These are phyloP conservation scores for Amyloporia xantha DNA, from an alignment of 768 basidiomycete genomes.

Conservation along the genomic window DNA sequence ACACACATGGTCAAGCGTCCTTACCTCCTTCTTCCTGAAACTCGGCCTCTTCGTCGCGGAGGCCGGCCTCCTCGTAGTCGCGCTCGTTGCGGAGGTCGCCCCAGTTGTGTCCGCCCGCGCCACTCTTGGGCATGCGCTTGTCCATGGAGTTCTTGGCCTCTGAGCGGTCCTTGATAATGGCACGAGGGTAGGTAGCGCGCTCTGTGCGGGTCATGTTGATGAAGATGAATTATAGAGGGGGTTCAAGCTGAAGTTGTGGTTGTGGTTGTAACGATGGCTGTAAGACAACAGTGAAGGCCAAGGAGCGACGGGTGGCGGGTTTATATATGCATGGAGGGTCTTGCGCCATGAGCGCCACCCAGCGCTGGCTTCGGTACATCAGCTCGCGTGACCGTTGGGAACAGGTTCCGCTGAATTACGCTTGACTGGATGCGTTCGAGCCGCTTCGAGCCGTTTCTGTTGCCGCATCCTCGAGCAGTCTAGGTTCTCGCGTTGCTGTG, in stretches of 20 bases:
- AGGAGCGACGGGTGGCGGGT: background rate
- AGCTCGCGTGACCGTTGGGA: slow-evolving; percentile 3
- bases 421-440: slow-evolving; percentile 1
- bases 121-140: slow-evolving; percentile 67
- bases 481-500: no score
- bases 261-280: background rate
- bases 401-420: slow-evolving; percentile 3
- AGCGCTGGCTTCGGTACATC: background rate
- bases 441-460: slow-evolving; percentile 4
- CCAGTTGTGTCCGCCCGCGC: slow-evolving; percentile 84
- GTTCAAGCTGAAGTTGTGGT: slow-evolving; percentile 1
- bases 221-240: slow-evolving; percentile 2
- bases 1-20: background rate
- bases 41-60: slow-evolving; percentile 50
- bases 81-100: slow-evolving; percentile 62
- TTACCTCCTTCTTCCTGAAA: slow-evolving; percentile 26
- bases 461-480: background rate
- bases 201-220: slow-evolving; percentile 77
- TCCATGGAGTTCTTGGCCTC: slow-evolving; percentile 73
- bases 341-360: slow-evolving; percentile 1
- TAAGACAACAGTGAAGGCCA: slow-evolving; percentile 1
- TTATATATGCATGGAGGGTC: slow-evolving; percentile 5
- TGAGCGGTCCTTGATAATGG: slow-evolving; percentile 70
- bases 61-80: slow-evolving; percentile 50
- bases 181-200: slow-evolving; percentile 65